A percentile compares a stretch with the other conserved stretches of the same genome.
Conservation (phyloP, 169 alveolate genomes). For the Plasmodium vinckei region DNA sequence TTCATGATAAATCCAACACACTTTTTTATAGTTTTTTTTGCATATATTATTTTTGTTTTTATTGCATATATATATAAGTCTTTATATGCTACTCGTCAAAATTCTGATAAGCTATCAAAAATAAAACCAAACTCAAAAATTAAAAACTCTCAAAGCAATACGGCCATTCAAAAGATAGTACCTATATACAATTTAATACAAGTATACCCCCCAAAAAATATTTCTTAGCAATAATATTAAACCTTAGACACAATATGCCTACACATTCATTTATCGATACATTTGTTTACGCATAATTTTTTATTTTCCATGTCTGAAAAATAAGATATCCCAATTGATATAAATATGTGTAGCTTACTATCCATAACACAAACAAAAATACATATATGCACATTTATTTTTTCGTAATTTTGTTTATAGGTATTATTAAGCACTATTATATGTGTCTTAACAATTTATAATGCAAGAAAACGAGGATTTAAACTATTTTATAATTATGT, state of each 20-base stretch:
- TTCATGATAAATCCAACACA: constrained; percentile 54
- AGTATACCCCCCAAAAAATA: constrained; percentile 2
- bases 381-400: neutral
- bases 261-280: no score
- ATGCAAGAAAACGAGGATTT: constrained; percentile 40
- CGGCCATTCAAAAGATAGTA: neutral
- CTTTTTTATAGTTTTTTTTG: constrained; percentile 37
- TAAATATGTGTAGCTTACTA: no score
- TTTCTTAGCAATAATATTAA: no score
- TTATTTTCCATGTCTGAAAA: no score
- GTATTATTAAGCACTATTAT: constrained; percentile 32
- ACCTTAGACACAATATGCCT: no score
- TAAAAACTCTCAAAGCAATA: neutral
- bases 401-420: constrained; percentile 4
- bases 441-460: constrained; percentile 18
- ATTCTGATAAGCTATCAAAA: constrained; percentile 5
- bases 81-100: constrained; percentile 10
- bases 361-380: no score
- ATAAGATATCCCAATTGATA: no score
- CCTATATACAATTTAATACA: constrained; percentile 48
- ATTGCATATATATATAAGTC: constrained; percentile 22
- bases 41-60: constrained; percentile 19
- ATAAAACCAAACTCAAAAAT: constrained; percentile 17
- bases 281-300: no score
- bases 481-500: constrained; percentile 21